phyloP scores from a whole-genome alignment of 495 filamentous ascomycete species.

The Pseudevernia furfuracea region DNA sequence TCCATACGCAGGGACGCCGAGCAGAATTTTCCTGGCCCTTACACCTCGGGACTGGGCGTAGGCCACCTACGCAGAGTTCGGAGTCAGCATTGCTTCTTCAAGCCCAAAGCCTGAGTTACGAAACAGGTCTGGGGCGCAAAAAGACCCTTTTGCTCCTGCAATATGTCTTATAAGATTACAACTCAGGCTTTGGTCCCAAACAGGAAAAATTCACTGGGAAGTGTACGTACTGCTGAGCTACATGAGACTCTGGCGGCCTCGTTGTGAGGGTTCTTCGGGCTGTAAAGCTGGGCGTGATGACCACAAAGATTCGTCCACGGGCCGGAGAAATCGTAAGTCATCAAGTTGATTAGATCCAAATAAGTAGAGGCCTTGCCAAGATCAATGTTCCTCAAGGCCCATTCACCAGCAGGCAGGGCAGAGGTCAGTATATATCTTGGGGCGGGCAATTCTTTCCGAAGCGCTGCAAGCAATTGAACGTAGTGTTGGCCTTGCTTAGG shows the following conservation, averaged over 20 bases:
- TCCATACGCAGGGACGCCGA: constrained; percentile 76
- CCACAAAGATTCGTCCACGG: constrained; percentile 63
- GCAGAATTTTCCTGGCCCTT: constrained; percentile 62
- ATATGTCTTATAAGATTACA: too few species aligned
- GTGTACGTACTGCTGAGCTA: constrained; percentile 54
- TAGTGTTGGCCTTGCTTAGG: constrained; percentile 64
- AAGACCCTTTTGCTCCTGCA: too few species aligned
- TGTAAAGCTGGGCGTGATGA: constrained; percentile 74
- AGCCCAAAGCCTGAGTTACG: too few species aligned
- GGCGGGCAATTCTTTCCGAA: constrained; percentile 64
- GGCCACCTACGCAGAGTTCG: too few species aligned
- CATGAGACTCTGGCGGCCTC: constrained; percentile 52
- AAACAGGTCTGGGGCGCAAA: too few species aligned
- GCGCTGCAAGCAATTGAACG: constrained; percentile 57
- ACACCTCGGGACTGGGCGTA: constrained; percentile 62
- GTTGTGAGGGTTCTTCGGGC: constrained; percentile 42
- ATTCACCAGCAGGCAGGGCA: constrained; percentile 69
- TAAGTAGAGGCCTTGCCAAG: constrained; percentile 54
- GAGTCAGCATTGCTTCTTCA: too few species aligned
- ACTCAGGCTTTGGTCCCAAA: too few species aligned
- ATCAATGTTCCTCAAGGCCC: constrained; percentile 70
- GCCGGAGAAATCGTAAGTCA: constrained; percentile 83
- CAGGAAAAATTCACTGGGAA: too few species aligned
- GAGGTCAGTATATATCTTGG: constrained; percentile 71
- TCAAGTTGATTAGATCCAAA: constrained; percentile 75